Evolutionary conservation across 495 filamentous ascomycete species (phyloP).

Genomic region (Hypoxylon subgilvum): DNA sequence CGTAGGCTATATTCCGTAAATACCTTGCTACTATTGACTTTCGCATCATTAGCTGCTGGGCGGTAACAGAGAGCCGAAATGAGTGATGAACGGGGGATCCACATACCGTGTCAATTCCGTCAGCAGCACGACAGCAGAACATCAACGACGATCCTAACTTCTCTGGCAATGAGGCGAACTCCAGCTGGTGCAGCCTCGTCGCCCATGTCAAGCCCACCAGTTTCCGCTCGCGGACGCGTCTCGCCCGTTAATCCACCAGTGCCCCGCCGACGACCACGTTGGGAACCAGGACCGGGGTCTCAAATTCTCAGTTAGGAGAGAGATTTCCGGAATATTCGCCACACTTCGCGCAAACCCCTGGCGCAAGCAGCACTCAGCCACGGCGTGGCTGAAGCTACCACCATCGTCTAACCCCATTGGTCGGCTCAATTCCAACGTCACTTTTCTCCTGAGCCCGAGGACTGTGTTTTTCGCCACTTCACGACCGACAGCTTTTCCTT

Average conservation of each 20-base stretch:
- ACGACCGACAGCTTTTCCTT: neutral
- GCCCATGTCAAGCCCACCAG: neutral
- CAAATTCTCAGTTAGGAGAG: neutral
- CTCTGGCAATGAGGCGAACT: constrained; percentile 1
- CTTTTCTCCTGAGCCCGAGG: neutral
- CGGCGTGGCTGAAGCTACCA: constrained; percentile 17
- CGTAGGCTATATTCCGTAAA: neutral
- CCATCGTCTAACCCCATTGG: constrained; percentile 10
- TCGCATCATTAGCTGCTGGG: neutral
- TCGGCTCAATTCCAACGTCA: constrained; percentile 33
- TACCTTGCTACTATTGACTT: neutral
- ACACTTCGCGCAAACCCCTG: constrained; percentile 17
- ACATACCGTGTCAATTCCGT: constrained; percentile 11
- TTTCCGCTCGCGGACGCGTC: constrained; percentile 19
- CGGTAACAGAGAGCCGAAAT: neutral
- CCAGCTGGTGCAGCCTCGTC: constrained; percentile 20
- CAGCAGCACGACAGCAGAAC: constrained; percentile 15
- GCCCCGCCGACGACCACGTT: neutral
- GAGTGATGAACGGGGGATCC: constrained; percentile 8
- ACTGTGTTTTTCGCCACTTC: neutral
- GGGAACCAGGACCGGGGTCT: neutral
- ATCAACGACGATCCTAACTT: constrained; percentile 20
- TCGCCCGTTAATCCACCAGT: constrained; percentile 12
- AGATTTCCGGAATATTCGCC: constrained; percentile 35
- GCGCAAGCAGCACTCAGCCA: neutral